Evolutionary conservation across 1,284 basidiomycete species (phyloP).

Genomic region (Leccinum subrobustum): DNA sequence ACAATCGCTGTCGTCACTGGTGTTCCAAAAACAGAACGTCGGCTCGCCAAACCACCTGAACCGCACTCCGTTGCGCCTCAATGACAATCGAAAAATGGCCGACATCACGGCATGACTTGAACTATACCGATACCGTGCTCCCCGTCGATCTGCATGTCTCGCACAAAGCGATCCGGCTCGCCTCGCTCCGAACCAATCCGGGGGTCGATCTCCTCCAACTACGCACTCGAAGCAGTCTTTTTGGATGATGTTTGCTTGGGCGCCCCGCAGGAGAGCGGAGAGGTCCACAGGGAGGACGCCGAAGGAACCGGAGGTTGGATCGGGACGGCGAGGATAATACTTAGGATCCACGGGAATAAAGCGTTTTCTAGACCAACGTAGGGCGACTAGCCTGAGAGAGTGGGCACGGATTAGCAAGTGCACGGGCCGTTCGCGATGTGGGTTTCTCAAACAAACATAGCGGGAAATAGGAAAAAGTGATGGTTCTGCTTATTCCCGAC

Average conservation of each 20-base stretch:
- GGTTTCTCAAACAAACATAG: not conserved
- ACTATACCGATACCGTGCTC: slow-evolving; percentile 11
- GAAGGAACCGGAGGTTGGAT: slow-evolving; percentile 27
- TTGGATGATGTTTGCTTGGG: slow-evolving; percentile 29
- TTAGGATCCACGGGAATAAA: slow-evolving; percentile 47
- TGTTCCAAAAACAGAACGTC: not conserved
- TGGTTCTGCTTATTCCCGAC: slow-evolving; percentile 15
- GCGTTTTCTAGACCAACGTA: slow-evolving; percentile 10
- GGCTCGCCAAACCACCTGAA: not conserved
- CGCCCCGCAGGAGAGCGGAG: not conserved
- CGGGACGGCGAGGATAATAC: slow-evolving; percentile 28
- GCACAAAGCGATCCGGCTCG: slow-evolving; percentile 35
- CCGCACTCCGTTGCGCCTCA: not conserved
- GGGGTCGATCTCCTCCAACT: slow-evolving; percentile 36
- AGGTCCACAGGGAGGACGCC: not conserved
- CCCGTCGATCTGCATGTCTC: slow-evolving; percentile 15
- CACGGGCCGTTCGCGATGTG: no score
- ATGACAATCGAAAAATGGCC: not conserved
- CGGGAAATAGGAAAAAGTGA: slow-evolving; percentile 16
- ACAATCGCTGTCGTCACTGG: not conserved
- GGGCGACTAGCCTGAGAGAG: slow-evolving; percentile 6
- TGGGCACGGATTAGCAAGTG: not conserved
- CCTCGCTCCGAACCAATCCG: slow-evolving; percentile 36
- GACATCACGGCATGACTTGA: not conserved
- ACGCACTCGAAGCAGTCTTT: slow-evolving; percentile 33